Evolutionary conservation across 2,329 filamentous ascomycete species (phyloP).

Genomic region (Fonsecaea monophora): DNA sequence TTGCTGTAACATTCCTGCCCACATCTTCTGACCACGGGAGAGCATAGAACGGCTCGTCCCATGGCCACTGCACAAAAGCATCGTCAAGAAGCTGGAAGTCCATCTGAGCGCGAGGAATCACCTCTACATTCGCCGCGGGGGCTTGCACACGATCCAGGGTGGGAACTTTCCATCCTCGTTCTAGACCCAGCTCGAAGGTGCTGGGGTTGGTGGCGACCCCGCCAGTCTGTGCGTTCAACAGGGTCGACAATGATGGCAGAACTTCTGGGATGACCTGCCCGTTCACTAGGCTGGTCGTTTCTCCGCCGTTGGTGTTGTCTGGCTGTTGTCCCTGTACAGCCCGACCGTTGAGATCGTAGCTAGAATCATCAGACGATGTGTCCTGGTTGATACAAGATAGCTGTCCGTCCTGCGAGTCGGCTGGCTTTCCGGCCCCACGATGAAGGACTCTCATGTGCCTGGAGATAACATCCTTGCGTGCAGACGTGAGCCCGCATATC

Average conservation of each 20-base stretch:
- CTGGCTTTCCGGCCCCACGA: constrained; percentile 7
- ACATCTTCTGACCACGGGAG: constrained; percentile 9
- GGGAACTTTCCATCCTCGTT: constrained; percentile 3
- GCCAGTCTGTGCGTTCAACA: neutral
- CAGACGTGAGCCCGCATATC: constrained; percentile 11
- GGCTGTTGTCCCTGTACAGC: neutral
- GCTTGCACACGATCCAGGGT: constrained; percentile 1
- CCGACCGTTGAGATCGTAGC: neutral
- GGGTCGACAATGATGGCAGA: neutral
- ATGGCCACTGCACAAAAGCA: constrained; percentile 8
- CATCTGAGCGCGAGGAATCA: neutral
- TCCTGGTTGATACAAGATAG: neutral
- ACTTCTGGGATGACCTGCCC: neutral
- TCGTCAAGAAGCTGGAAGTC: constrained; percentile 13
- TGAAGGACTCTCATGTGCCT: constrained; percentile 16
- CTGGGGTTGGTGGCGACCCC: neutral
- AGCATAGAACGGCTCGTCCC: constrained; percentile 13
- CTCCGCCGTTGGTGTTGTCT: neutral
- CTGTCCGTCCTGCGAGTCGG: neutral
- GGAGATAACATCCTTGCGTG: constrained; percentile 21
- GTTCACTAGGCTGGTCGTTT: neutral
- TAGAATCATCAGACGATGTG: neutral
- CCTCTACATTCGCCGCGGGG: neutral
- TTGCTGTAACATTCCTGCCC: neutral
- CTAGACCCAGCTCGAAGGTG: neutral